Conservation (phyloP, 202 grass and related monocot genomes). For the Cymbopogon flexuosus region DNA sequence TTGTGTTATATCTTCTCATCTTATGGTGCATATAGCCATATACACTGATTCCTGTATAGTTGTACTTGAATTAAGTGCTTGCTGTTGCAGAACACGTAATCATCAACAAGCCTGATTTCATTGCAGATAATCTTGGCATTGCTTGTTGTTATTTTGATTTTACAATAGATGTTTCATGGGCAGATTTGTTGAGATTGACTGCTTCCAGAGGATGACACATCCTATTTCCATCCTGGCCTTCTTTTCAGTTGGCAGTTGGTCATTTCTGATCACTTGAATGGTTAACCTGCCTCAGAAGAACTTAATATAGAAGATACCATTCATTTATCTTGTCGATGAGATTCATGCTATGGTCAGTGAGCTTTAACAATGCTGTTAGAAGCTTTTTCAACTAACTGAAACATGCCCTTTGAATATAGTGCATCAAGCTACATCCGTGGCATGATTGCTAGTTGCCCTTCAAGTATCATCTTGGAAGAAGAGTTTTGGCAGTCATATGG, state of each 20-base stretch:
- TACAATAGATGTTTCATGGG: constrained; percentile 29
- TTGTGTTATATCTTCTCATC: neutral
- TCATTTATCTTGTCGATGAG: constrained; percentile 32
- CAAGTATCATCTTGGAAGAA: constrained; percentile 23
- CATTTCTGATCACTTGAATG: constrained; percentile 30
- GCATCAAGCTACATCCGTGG: constrained; percentile 27
- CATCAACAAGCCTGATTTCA: constrained; percentile 37
- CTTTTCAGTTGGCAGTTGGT: constrained; percentile 31
- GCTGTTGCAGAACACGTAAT: constrained; percentile 25
- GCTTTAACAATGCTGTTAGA: constrained; percentile 29
- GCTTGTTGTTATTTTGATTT: constrained; percentile 47
- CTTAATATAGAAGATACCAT: constrained; percentile 22
- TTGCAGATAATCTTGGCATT: constrained; percentile 47
- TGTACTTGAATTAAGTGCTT: constrained; percentile 25
- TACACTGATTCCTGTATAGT: constrained; percentile 1
- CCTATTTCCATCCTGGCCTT: constrained; percentile 31
- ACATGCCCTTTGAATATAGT: constrained; percentile 23
- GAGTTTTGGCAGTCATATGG: constrained; percentile 33
- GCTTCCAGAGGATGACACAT: constrained; percentile 27
- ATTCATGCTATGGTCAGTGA: constrained; percentile 34
- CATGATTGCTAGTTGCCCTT: constrained; percentile 34
- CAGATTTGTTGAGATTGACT: constrained; percentile 41
- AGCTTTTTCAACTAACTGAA: constrained; percentile 46
- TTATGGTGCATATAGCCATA: neutral
- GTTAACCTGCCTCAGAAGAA: constrained; percentile 28